phyloP scores from a whole-genome alignment of 345 rosid genomes.

The Ricinus communis region DNA sequence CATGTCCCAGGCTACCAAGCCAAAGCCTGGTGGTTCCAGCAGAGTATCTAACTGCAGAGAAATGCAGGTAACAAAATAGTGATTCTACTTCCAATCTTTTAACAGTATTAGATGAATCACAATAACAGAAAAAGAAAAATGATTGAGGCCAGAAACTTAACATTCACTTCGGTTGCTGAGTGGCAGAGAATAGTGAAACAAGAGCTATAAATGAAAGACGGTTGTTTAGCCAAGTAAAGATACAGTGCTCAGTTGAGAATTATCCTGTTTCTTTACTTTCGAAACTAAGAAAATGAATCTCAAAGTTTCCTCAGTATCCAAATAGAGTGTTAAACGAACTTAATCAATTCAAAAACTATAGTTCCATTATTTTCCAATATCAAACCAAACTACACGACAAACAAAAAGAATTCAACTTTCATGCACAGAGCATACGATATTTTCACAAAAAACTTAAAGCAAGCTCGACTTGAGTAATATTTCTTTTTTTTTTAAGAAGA shows the following conservation, averaged over 20 bases:
- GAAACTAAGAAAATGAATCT: not conserved
- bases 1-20: no score
- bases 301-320: no score
- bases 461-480: not conserved
- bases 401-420: conserved; percentile 4
- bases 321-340: no score
- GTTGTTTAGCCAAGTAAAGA: no score
- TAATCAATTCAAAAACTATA: not conserved
- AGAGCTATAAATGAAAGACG: no score
- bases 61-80: not conserved
- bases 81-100: conserved; percentile 1
- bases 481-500: not conserved
- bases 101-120: not conserved
- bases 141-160: no score
- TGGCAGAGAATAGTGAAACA: no score
- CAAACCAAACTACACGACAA: not conserved
- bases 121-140: no score
- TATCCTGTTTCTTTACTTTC: not conserved
- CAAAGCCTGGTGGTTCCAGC: no score
- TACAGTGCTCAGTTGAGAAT: no score
- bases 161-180: no score
- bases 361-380: not conserved
- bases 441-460: not conserved
- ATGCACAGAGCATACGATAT: not conserved
- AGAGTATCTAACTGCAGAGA: no score